phyloP scores from a whole-genome alignment of 202 grass and related monocot genomes.

The Elaeis oleifera region DNA sequence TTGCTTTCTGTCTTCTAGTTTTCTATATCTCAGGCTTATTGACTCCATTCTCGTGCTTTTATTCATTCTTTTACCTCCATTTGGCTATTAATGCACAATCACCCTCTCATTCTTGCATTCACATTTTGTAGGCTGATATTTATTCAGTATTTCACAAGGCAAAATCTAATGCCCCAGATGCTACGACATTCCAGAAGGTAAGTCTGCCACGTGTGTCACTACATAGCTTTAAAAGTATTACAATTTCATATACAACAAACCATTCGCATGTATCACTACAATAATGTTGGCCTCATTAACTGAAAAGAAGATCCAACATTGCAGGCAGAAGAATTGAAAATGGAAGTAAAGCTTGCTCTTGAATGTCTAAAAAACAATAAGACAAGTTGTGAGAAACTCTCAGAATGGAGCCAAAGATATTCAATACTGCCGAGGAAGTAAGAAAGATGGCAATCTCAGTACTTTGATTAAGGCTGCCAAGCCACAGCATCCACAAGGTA shows the following conservation, averaged over 20 bases:
- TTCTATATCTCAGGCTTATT: too few relatives aligned
- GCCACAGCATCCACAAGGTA: conserved; percentile 3
- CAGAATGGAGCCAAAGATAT: conserved; percentile 42
- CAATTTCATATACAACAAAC: too few relatives aligned
- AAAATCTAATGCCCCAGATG: conserved; percentile 60
- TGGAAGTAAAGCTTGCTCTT: conserved; percentile 66
- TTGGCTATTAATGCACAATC: too few relatives aligned
- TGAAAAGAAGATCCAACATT: background rate
- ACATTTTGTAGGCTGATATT: conserved; percentile 44
- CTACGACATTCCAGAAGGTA: conserved; percentile 66
- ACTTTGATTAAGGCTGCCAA: background rate
- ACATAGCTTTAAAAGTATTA: too few relatives aligned
- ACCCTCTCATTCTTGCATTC: too few relatives aligned
- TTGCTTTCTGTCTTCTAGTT: too few relatives aligned
- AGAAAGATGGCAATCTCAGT: conserved; percentile 5
- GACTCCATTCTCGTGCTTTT: background rate
- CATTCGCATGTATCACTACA: too few relatives aligned
- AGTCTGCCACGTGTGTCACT: background rate
- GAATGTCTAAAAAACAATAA: conserved; percentile 58
- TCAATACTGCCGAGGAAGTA: conserved; percentile 15
- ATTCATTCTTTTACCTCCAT: too few relatives aligned
- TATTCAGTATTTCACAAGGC: conserved; percentile 77
- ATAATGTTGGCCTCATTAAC: background rate
- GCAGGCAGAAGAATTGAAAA: conserved; percentile 49
- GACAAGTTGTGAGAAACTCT: conserved; percentile 47